Evolutionary conservation across 805 yeast genomes (phyloP).

Genomic region (Candida qinlingensis): DNA sequence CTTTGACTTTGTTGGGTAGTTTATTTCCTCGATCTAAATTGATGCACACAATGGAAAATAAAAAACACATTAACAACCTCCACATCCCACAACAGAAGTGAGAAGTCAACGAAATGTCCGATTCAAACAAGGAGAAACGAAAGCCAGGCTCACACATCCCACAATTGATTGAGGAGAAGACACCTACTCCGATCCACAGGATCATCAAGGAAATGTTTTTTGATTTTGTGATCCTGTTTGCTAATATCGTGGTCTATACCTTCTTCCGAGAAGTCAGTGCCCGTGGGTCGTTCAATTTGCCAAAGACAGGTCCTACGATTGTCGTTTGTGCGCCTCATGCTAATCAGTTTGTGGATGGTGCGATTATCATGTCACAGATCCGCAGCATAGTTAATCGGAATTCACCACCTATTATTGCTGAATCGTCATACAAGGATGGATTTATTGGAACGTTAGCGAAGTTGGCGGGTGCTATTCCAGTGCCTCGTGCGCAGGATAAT

Average conservation of each 20-base stretch:
- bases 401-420: conserved; percentile 79
- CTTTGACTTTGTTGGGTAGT: too few relatives aligned
- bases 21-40: too few relatives aligned
- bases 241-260: conserved; percentile 23
- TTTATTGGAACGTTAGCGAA: conserved; percentile 74
- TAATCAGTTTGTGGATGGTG: conserved; percentile 81
- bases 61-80: too few relatives aligned
- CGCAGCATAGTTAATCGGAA: conserved; percentile 58
- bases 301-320: conserved; percentile 60
- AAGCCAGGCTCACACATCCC: conserved; percentile 4
- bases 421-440: conserved; percentile 53
- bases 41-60: too few relatives aligned
- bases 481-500: conserved; percentile 85
- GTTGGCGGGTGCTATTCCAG: conserved; percentile 78
- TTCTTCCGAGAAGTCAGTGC: conserved; percentile 74
- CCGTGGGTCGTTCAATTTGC: conserved; percentile 62
- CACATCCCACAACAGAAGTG: too few relatives aligned
- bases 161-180: conserved; percentile 9
- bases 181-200: not conserved
- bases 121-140: not conserved
- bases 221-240: conserved; percentile 18
- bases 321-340: conserved; percentile 83
- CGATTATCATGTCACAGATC: conserved; percentile 73
- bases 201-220: conserved; percentile 14
- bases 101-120: not conserved